These are phyloP conservation scores for Vitis hybrid DNA, from an alignment of 177 flowering plant genomes.

Conservation along the genomic window DNA sequence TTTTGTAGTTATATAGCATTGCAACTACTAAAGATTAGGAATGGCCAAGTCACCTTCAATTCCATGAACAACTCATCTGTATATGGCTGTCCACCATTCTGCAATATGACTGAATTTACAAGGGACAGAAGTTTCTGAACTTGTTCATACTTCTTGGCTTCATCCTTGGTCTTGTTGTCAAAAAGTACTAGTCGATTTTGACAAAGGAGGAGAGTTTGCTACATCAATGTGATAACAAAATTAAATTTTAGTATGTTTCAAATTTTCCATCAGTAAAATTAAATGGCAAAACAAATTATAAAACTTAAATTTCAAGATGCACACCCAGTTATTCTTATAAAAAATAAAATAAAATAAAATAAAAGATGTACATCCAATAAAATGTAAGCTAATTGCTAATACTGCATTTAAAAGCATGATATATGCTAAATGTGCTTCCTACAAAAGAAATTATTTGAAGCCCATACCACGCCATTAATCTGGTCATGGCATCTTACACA, in stretches of 20 bases:
- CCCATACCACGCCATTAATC: too few relatives aligned
- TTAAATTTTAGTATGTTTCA: background rate
- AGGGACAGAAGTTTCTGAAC: constrained; percentile 59
- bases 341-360: background rate
- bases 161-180: constrained; percentile 77
- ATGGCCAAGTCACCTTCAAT: constrained; percentile 43
- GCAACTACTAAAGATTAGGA: background rate
- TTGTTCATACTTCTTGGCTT: constrained; percentile 44
- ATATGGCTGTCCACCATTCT: constrained; percentile 75
- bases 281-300: background rate
- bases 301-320: background rate
- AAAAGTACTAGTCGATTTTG: constrained; percentile 66
- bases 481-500: too few relatives aligned
- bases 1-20: background rate
- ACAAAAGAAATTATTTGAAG: too few relatives aligned
- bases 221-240: constrained; percentile 11
- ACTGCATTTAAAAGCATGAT: too few relatives aligned
- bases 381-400: background rate
- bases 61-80: constrained; percentile 64
- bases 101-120: constrained; percentile 46
- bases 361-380: background rate
- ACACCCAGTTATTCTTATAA: too few relatives aligned
- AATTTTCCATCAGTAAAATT: background rate
- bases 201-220: constrained; percentile 65
- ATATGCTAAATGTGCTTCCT: too few relatives aligned